These are phyloP conservation scores for Phytophthora multivora DNA, from an alignment of 352 stramenopile genomes.

Conservation along the genomic window DNA sequence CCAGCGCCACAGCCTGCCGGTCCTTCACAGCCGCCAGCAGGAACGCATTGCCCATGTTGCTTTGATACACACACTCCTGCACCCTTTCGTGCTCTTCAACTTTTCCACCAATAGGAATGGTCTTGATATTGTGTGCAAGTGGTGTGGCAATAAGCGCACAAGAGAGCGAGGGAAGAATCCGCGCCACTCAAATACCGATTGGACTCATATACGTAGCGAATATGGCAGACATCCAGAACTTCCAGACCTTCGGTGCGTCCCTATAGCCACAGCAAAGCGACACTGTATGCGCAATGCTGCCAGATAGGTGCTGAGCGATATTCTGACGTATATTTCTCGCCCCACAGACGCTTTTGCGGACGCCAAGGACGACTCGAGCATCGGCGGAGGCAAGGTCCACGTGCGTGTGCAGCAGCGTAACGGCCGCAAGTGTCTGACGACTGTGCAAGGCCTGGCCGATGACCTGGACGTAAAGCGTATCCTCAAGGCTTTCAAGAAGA, in stretches of 20 bases:
- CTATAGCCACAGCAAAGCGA: not conserved
- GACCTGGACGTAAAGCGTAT: constrained; percentile 99
- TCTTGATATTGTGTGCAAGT: not conserved
- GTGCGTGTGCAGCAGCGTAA: constrained; percentile 99
- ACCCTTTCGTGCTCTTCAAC: constrained; percentile 35
- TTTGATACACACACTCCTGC: constrained; percentile 12
- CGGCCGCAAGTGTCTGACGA: constrained; percentile 99
- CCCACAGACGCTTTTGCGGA: constrained; percentile 84
- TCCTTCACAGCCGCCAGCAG: constrained; percentile 57
- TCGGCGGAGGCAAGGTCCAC: constrained; percentile 93
- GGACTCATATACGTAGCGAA: constrained; percentile 20
- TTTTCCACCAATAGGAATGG: constrained; percentile 32
- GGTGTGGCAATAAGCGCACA: constrained; percentile 2
- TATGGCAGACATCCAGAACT: constrained; percentile 91
- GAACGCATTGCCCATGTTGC: constrained; percentile 69
- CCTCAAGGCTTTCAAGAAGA: constrained; percentile 99
- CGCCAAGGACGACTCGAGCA: constrained; percentile 87
- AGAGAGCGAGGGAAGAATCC: constrained; percentile 13
- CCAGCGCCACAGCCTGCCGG: constrained; percentile 45
- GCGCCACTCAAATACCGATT: constrained; percentile 48
- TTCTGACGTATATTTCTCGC: constrained; percentile 19
- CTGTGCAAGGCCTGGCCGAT: constrained; percentile 96
- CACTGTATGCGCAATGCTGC: not conserved
- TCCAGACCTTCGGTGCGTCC: constrained; percentile 85
- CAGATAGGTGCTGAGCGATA: not conserved